Evolutionary conservation across 306 rosid genomes (phyloP).

Genomic region (Arachis stenosperma): DNA sequence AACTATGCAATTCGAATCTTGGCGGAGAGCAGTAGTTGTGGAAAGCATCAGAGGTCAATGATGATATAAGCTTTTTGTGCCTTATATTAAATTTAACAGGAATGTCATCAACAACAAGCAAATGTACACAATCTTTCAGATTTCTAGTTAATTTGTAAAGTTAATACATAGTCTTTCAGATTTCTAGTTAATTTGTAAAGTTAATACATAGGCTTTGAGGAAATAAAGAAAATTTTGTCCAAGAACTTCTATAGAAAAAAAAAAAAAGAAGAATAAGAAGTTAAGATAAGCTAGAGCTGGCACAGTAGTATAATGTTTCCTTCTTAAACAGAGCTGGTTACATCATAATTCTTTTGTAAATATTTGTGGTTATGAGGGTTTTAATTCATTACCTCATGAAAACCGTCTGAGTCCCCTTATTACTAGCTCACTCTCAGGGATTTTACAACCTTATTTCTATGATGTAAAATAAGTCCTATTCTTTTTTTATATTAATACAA

Average conservation of each 20-base stretch:
- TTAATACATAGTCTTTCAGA: background rate
- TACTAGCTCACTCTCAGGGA: background rate
- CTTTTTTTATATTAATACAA: too few species aligned
- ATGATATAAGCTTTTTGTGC: background rate
- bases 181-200: slow-evolving; percentile 9
- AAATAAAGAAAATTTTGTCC: background rate
- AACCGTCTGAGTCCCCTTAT: too few species aligned
- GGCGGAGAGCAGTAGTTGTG: slow-evolving; percentile 24
- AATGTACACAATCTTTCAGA: background rate
- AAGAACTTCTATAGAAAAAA: background rate
- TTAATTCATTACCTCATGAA: too few species aligned
- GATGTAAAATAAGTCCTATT: too few species aligned
- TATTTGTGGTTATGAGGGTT: too few species aligned
- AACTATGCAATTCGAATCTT: slow-evolving; percentile 24
- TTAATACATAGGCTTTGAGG: background rate
- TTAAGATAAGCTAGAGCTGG: too few species aligned
- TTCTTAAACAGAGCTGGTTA: too few species aligned
- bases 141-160: slow-evolving; percentile 9
- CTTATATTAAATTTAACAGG: background rate
- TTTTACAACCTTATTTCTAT: background rate
- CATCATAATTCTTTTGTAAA: too few species aligned
- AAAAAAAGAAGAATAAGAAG: too few species aligned
- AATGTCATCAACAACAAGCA: background rate
- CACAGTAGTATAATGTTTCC: too few species aligned
- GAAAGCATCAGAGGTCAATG: slow-evolving; percentile 7